Base-by-base conservation (phyloP, 2,329 filamentous ascomycete genomes). In the Colletotrichum truncatum region DNA sequence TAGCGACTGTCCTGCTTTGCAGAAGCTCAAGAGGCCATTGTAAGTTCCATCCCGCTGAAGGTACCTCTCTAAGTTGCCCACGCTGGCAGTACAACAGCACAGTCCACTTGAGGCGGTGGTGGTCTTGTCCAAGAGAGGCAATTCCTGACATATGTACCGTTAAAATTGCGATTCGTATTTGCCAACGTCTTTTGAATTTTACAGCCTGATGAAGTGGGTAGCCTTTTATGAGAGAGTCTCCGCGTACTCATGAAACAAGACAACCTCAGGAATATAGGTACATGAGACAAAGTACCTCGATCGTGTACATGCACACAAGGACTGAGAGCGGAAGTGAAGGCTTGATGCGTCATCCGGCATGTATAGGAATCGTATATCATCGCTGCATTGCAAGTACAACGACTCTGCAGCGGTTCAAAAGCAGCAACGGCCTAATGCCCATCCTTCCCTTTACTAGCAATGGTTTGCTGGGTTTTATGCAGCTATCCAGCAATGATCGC, bases 131-230 rank as follows among this genome's bases (percentile, higher is more conserved):
- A 28, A 23, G n/a, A n/a, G 8, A n/a, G 11, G 45, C 45, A 16
- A 48, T 11, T 18, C 36, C 11, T 14, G 14, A 12, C 45, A 30
- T 28, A 8, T 38, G 23, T 54, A 12, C 26, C 8, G 43, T 43
- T 46, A 34, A 65, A 38, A 65, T 65, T 62, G 28, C 56, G 25
- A 43, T 49, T 65, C 62, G 62, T 65, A 55, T 65, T 49, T n/a
- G 28, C 25, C 30, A 11, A 28, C 34, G 14, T 25, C n/a, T 61
- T n/a, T n/a, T 34, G 30, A 54, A 54, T 54, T 39, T 62, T n/a
- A 39, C 56, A 48, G 49, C 28, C 57, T 46, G 30, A 36, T 23
- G 36, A 26, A 39, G 26, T 38, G 36, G 48, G 23, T 38, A 46
- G 38, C 16, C 41, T n/a, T 21, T 25, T 23, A 56, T 49, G n/a